Conservation (phyloP, 2,329 filamentous ascomycete genomes). For the Fusarium lateritium region DNA sequence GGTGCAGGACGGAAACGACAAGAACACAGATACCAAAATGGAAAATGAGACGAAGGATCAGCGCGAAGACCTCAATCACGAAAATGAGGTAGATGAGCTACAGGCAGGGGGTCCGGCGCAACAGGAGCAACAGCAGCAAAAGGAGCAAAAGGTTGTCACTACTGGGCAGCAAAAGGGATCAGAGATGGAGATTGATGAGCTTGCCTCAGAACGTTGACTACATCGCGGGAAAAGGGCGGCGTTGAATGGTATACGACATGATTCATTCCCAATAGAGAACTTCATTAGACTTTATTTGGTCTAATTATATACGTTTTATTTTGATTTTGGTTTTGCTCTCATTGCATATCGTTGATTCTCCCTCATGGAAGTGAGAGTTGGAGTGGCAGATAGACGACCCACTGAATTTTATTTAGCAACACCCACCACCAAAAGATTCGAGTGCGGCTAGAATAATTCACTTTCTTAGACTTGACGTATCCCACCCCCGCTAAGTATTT, state of each 20-base stretch:
- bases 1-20: slow-evolving; percentile 1
- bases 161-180: slow-evolving; percentile 8
- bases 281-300: background rate
- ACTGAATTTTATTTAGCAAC: slow-evolving; percentile 42
- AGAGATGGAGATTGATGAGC: slow-evolving; percentile 35
- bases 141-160: slow-evolving; percentile 1
- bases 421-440: slow-evolving; percentile 31
- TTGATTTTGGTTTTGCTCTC: slow-evolving; percentile 2
- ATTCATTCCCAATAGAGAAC: background rate
- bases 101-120: background rate
- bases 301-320: background rate
- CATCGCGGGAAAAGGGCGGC: background rate
- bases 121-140: background rate
- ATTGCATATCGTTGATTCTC: background rate
- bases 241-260: background rate
- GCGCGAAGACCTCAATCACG: background rate
- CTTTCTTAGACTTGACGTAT: background rate
- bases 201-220: slow-evolving; percentile 1
- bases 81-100: slow-evolving; percentile 8
- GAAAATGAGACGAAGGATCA: slow-evolving; percentile 6
- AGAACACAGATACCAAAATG: slow-evolving; percentile 8
- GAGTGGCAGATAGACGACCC: slow-evolving; percentile 26
- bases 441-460: slow-evolving; percentile 14
- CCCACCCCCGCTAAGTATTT: background rate
- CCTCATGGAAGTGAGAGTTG: slow-evolving; percentile 6